These are phyloP conservation scores for Carex myosuroides DNA, from an alignment of 176 grass and related monocot species.

Conservation along the genomic window DNA sequence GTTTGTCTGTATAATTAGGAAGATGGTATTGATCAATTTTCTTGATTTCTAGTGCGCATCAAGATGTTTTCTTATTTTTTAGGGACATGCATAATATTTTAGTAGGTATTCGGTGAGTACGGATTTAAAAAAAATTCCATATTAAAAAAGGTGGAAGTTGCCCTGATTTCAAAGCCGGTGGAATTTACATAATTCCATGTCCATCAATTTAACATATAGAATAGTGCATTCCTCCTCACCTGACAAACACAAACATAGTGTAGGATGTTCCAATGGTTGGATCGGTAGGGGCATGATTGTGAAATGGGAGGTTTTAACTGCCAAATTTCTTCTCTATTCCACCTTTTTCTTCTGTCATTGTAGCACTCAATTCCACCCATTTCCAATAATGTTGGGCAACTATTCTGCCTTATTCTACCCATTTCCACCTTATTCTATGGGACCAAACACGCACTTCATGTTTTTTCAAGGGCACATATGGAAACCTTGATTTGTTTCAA, in stretches of 20 bases:
- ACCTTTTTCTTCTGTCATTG: neutral
- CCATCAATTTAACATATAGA: neutral
- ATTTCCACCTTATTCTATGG: neutral
- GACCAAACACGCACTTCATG: neutral
- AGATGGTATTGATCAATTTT: neutral
- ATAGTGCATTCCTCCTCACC: neutral
- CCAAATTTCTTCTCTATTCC: neutral
- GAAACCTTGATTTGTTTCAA: neutral
- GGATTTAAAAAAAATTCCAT: neutral
- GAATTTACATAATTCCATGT: neutral
- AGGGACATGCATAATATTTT: neutral
- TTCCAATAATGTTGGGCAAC: neutral
- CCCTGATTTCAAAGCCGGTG: neutral
- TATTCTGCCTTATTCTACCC: neutral
- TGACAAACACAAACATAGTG: neutral
- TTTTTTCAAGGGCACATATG: neutral
- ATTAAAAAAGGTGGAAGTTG: neutral
- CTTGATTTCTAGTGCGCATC: neutral
- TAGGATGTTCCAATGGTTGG: neutral
- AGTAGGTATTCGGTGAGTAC: neutral
- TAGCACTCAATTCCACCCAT: neutral
- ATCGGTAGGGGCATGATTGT: neutral
- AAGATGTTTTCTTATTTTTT: neutral
- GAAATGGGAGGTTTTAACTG: neutral
- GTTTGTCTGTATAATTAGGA: neutral